Conservation (phyloP, 1,284 basidiomycete species). For the Tausonia pullulans region DNA sequence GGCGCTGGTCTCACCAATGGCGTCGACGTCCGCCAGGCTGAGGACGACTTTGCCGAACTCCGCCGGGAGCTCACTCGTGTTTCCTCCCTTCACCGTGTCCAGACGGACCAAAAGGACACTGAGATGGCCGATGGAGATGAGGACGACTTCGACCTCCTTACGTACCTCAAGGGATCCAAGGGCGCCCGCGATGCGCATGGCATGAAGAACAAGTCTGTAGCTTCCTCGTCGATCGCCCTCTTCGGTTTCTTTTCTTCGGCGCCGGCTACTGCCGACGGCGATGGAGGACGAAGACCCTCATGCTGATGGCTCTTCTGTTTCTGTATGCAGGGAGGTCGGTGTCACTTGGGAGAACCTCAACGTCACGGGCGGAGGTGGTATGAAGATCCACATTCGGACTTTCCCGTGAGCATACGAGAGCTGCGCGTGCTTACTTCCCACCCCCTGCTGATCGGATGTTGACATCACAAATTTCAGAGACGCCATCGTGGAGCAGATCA, state of each 20-base stretch:
- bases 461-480: constrained; percentile 39
- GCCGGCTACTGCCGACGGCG: not conserved
- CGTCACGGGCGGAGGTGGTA: constrained; percentile 58
- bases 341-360: constrained; percentile 65
- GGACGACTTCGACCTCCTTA: constrained; percentile 54
- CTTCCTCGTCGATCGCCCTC: not conserved
- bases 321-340: constrained; percentile 32
- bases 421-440: not conserved
- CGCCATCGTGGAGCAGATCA: constrained; percentile 39
- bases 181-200: constrained; percentile 56
- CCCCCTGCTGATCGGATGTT: not conserved
- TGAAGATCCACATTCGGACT: constrained; percentile 21
- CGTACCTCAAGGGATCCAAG: constrained; percentile 59
- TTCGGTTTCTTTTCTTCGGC: not conserved
- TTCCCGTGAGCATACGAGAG: too few relatives aligned
- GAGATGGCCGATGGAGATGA: constrained; percentile 29
- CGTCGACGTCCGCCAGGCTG: constrained; percentile 19
- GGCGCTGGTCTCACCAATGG: not conserved
- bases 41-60: constrained; percentile 20
- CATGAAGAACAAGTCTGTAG: constrained; percentile 62
- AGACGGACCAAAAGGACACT: constrained; percentile 15
- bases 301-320: constrained; percentile 12
- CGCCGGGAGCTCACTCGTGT: constrained; percentile 18
- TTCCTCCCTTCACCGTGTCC: constrained; percentile 17
- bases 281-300: not conserved